Evolutionary conservation across 768 basidiomycete genomes (phyloP).

Genomic region (Trametes villosa): DNA sequence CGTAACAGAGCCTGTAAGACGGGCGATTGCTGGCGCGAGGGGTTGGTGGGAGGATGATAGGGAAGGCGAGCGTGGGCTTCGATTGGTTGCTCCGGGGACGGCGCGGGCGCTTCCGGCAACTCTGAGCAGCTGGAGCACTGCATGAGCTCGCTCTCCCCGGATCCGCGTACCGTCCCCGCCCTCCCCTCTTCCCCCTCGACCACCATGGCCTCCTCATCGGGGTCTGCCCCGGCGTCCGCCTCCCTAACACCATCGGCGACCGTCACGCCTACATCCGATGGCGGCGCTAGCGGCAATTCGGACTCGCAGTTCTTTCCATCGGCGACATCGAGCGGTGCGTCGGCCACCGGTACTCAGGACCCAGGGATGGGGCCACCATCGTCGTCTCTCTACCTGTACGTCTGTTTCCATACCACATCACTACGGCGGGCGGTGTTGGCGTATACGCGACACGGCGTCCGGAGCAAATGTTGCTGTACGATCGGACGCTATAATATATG

Average conservation of each 20-base stretch:
- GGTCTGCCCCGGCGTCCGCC: slow-evolving; percentile 1
- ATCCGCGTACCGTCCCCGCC: background rate
- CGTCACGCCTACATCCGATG: background rate
- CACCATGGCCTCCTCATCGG: slow-evolving; percentile 10
- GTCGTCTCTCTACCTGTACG: slow-evolving; percentile 28
- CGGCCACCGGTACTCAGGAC: slow-evolving; percentile 1
- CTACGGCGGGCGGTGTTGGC: background rate
- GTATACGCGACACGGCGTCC: background rate
- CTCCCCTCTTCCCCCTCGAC: background rate
- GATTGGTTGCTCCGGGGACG: background rate
- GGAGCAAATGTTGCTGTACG: background rate
- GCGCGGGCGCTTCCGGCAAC: slow-evolving; percentile 7
- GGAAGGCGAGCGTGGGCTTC: background rate
- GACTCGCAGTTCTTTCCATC: slow-evolving; percentile 5
- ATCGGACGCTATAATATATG: slow-evolving; percentile 5
- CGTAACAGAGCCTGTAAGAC: background rate
- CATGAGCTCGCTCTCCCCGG: background rate
- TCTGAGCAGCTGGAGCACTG: background rate
- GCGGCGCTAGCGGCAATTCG: background rate
- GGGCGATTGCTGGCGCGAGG: background rate
- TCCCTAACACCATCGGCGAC: background rate
- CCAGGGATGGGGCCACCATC: slow-evolving; percentile 10
- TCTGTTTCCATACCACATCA: background rate
- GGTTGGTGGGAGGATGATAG: background rate
- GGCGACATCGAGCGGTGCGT: slow-evolving; percentile 5